Conservation (phyloP, 768 basidiomycete species). For the Rubroboletus satanas region DNA sequence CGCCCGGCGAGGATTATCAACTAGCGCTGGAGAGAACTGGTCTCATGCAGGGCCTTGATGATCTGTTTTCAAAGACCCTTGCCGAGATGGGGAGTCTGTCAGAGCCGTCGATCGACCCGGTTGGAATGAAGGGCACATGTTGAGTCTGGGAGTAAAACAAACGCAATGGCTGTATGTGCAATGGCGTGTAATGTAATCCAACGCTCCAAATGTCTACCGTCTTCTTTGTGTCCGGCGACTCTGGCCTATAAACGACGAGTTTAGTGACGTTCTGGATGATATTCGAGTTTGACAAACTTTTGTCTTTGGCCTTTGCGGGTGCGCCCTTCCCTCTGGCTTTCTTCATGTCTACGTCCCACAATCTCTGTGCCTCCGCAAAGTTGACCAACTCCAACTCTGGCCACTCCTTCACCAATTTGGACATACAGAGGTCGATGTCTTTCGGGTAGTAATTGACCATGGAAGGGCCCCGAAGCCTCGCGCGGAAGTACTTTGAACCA, state of each 20-base stretch:
- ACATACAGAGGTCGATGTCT: conserved; percentile 52
- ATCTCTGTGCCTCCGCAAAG: conserved; percentile 60
- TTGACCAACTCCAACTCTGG: conserved; percentile 61
- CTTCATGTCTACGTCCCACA: conserved; percentile 63
- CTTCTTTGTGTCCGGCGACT: conserved; percentile 49
- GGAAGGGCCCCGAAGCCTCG: conserved; percentile 77
- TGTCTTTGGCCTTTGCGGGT: conserved; percentile 73
- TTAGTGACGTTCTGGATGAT: background rate
- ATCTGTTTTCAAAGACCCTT: conserved; percentile 60
- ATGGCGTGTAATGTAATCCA: conserved; percentile 1
- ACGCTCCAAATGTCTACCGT: conserved; percentile 23
- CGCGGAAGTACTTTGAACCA: conserved; percentile 88
- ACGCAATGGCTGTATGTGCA: background rate
- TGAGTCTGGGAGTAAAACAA: conserved; percentile 5
- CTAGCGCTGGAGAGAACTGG: conserved; percentile 47
- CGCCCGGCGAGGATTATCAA: conserved; percentile 28
- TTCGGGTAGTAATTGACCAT: conserved; percentile 82
- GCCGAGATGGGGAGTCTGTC: conserved; percentile 51
- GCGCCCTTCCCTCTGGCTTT: conserved; percentile 79
- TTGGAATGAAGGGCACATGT: conserved; percentile 19
- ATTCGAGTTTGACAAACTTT: conserved; percentile 43
- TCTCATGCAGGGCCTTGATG: conserved; percentile 59
- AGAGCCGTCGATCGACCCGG: conserved; percentile 22
- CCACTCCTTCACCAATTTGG: conserved; percentile 46
- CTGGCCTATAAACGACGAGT: conserved; percentile 36